Base-by-base conservation (phyloP, 768 basidiomycete species). In the Collybiopsis luxurians region DNA sequence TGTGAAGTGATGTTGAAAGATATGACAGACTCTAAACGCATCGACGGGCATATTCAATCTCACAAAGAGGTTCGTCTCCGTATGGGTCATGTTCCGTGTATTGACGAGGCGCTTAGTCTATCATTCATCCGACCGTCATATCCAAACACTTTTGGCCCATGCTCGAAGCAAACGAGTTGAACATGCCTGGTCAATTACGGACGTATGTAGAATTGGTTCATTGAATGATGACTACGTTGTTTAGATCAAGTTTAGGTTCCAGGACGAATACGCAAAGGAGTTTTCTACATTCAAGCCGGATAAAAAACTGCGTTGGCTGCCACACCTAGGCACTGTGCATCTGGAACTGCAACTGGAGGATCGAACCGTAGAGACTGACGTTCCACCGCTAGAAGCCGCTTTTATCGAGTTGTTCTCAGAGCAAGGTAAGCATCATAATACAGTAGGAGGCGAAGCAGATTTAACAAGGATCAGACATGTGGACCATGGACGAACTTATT, bases 1-100 rank as follows among this genome's bases (percentile, higher is more conserved):
- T 98, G 95, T 75, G 96, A 98, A 67, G 95, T 99, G 54, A 98
- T 99, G 97, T 75, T 98, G 66, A 91, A 87, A 66, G 97, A 99
- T 69, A 90, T 98, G 85, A 89, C 92, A 2, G 95, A 98, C 69
- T 97, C 96, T 39, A 88, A 86, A 64, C 83, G 93, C 31, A 90
- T 89, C 48, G 92, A 98, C 67, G 83, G 84, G n/a, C 89, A 90
- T 67, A 83, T 98, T 1, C 92, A 96, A 62, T 79, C 85, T 0
- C 85, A 90, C 65, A 79, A 79, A 49, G 58, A 74, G 47, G 92
- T 93, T 63, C 62, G 86, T 65, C 34, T 39, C 50, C 45, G 26
- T 48, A 19, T 24, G 34, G 17, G 3, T 48, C 42, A 42, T 28
- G 54, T 43, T 49, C 30, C 15, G 36, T n/a, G n/a, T 53, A 39